Percentiles rank a stretch among this genome's conserved stretches.
These are phyloP conservation scores for Solidago caesia DNA, from an alignment of 129 eudicot species.

Conservation along the genomic window DNA sequence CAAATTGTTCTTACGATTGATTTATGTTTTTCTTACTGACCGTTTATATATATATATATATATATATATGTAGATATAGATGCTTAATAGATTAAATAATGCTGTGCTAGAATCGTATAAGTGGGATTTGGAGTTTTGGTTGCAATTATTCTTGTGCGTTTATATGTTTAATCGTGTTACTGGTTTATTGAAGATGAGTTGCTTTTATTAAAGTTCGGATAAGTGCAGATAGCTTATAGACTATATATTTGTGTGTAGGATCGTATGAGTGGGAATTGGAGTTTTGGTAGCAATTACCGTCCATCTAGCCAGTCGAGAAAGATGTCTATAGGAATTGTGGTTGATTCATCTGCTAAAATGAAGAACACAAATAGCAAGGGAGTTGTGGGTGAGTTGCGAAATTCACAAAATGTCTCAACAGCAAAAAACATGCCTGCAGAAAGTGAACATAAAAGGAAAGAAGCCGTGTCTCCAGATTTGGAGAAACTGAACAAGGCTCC, in stretches of 20 bases:
- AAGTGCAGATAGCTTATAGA: not conserved
- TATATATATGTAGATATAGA: not conserved
- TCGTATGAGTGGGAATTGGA: slow-evolving; percentile 46
- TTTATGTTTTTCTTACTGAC: no score
- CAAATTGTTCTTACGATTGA: not conserved
- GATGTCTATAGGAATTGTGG: slow-evolving; percentile 75
- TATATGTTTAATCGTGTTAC: slow-evolving; percentile 7
- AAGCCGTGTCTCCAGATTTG: slow-evolving; percentile 23
- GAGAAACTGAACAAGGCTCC: slow-evolving; percentile 29
- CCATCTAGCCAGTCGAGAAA: slow-evolving; percentile 65
- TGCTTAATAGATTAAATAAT: not conserved
- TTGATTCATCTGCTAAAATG: slow-evolving; percentile 39
- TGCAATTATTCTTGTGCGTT: not conserved
- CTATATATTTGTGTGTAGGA: slow-evolving; percentile 36
- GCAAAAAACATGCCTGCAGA: slow-evolving; percentile 31
- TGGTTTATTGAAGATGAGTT: not conserved
- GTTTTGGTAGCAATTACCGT: slow-evolving; percentile 55
- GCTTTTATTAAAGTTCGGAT: not conserved
- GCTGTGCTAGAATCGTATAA: not conserved
- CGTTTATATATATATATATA: no score
- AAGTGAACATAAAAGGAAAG: slow-evolving; percentile 30
- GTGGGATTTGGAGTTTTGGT: not conserved
- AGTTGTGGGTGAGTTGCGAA: slow-evolving; percentile 22
- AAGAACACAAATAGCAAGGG: slow-evolving; percentile 30
- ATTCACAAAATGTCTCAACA: slow-evolving; percentile 31